Base-by-base conservation (phyloP, 768 basidiomycete genomes). In the Lenzites betulinus region DNA sequence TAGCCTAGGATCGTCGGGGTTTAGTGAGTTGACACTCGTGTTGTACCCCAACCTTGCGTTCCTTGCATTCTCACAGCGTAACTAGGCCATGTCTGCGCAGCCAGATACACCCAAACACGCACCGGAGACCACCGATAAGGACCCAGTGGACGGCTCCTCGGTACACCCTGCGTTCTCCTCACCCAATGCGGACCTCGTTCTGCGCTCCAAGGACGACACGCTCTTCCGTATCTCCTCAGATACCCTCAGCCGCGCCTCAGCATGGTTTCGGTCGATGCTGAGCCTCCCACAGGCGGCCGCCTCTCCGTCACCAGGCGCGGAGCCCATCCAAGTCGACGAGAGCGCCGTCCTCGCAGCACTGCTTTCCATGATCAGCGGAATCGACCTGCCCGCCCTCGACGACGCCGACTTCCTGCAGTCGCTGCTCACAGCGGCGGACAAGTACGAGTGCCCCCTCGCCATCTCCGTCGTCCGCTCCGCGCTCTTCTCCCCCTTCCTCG, bases 371-470 rank as follows among this genome's bases (percentile, higher is more conserved):
- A 70, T 78, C 46, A 74, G 77, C 47, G 79, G 80, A 0, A 67
- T 78, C 9, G 76, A 75, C 46, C 75, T 76, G 9, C 75, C 75
- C 13, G 62, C 64, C 23, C 79, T 78, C 75, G 67, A 74, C 35
- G 76, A 77, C 0, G 75, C 78, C 56, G 76, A 78, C 59, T 73
- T 72, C 13, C 79, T 82, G 62, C 76, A 80, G 20, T 69, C 68
- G 6, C 71, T 77, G 3, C 67, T 79, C 1, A 59, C 72, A 15
- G 77, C 80, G 13, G 78, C 78, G 7, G 77, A 81, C 63, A 76
- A 76, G 59, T 82, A 80, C 76, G 77, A 81, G 39, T 72, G 80
- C 20, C 75, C 76, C 7, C 79, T 79, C 8, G 78, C 79, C 2
- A 64, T 80, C 7, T 78, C 78, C 30, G 59, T 77, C 59, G 69